Conservation (phyloP, 129 eudicot species). For the Tagetes patula region DNA sequence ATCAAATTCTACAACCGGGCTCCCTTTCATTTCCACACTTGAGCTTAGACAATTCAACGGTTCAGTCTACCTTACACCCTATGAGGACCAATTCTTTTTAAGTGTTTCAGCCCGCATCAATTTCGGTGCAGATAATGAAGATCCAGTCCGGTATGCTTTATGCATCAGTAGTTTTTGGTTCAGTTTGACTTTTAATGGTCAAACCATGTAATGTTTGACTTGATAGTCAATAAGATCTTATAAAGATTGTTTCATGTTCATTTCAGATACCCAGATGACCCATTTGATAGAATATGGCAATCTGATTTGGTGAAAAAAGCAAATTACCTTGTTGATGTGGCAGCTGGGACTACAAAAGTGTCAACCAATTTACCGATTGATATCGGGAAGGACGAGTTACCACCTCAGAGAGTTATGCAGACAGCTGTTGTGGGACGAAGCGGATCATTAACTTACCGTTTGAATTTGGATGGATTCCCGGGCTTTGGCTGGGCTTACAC, state of each 20-base stretch:
- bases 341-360: conserved; percentile 77
- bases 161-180: not conserved
- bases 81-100: conserved; percentile 66
- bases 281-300: conserved; percentile 93
- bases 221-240: not conserved
- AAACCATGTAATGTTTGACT: conserved; percentile 6
- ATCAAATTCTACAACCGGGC: conserved; percentile 95
- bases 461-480: conserved; percentile 94
- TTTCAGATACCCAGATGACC: conserved; percentile 89
- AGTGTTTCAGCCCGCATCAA: conserved; percentile 94
- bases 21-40: conserved; percentile 88
- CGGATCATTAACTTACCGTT: conserved; percentile 74
- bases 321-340: conserved; percentile 92
- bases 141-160: conserved; percentile 65
- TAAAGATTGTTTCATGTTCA: conserved; percentile 4
- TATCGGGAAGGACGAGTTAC: conserved; percentile 54
- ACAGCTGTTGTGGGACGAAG: conserved; percentile 94
- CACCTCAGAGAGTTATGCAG: conserved; percentile 96
- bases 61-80: conserved; percentile 61
- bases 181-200: conserved; percentile 14
- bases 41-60: conserved; percentile 93
- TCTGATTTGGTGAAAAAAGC: conserved; percentile 82
- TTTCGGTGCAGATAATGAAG: conserved; percentile 82
- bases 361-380: conserved; percentile 69
- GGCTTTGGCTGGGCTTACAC: conserved; percentile 91